Evolutionary conservation across 768 basidiomycete species (phyloP), one percentile per base, ranked within the genome.

Genomic region (Termitomyces titanicus): DNA sequence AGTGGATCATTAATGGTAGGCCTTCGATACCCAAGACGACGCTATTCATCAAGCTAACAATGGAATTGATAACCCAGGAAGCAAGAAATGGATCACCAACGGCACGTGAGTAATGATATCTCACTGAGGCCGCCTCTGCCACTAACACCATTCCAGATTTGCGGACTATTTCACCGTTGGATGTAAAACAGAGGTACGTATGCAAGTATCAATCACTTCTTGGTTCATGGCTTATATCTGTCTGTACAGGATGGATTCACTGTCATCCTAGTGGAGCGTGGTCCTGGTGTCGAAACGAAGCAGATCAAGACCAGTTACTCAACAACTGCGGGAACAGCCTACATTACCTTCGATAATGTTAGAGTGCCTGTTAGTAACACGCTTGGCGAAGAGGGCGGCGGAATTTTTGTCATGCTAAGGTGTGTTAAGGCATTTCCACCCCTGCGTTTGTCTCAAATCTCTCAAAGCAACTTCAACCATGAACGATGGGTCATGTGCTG

Each of bases 31-130:
- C n/a, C 25, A 3, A 18, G 11, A 7, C 7, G 35, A 18, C 13
- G 22, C 6, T n/a, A 37, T 18, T 7, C 17, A 22, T 37, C 12
- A 2, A 25, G 25, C 25, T 38, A 27, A 44, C 25, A 27, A n/a
- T 25, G 10, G 18, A n/a, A 27, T n/a, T 15, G n/a, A 38, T 34
- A 6, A 17, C 17, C 25, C 24, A 72, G 72, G 88, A 1, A 84
- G 82, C 24, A 94, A 92, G 80, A 91, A 91, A 72, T 91, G 88
- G 87, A 89, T 90, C 61, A 88, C 87, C n/a, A 90, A 89, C 63
- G 85, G 84, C 70, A 81, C 78, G 74, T 81, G 57, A 69, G 79
- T 72, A n/a, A 9, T n/a, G 11, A 27, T 51, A 0, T 17, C 1
- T 25, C 15, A 29, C 17, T n/a, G 15, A 31, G 11, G 17, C 22